These are phyloP conservation scores for Dictyostelium firmibasis DNA, from an alignment of 78 protist species.

Conservation along the genomic window DNA sequence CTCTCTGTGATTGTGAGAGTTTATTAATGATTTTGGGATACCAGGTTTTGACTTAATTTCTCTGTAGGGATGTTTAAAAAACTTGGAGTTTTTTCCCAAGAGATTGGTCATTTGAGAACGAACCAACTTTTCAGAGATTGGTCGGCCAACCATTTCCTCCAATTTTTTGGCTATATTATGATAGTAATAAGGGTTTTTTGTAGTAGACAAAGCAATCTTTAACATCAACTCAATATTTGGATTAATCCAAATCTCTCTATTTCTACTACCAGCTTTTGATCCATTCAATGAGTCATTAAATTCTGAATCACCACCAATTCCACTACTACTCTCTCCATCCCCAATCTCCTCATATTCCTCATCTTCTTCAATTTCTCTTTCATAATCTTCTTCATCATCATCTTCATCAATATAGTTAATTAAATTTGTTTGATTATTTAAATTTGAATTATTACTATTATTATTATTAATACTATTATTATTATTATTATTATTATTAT, in stretches of 20 bases:
- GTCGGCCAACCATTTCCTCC: neutral
- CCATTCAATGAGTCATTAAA: neutral
- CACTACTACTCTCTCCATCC: neutral
- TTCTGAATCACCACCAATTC: neutral
- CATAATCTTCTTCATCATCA: neutral
- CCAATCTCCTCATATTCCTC: conserved; percentile 8
- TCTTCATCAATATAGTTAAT: neutral
- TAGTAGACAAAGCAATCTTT: neutral
- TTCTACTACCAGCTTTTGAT: conserved; percentile 8
- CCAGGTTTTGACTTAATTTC: conserved; percentile 16
- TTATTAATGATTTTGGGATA: neutral
- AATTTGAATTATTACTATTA: neutral
- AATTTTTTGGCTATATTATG: neutral
- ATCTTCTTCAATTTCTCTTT: neutral
- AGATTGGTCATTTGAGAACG: conserved; percentile 20
- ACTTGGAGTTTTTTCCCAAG: neutral
- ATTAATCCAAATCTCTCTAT: conserved; percentile 2
- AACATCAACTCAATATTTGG: conserved; percentile 4
- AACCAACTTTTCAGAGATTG: neutral
- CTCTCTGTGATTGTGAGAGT: neutral
- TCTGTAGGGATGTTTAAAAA: conserved; percentile 10
- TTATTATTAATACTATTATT: neutral
- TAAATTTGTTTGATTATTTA: neutral
- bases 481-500: neutral
- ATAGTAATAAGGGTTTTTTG: neutral